Evolutionary conservation across 2,329 filamentous ascomycete species (phyloP), one percentile per base, ranked within the genome.

Genomic region (Mycocentrospora acerina): DNA sequence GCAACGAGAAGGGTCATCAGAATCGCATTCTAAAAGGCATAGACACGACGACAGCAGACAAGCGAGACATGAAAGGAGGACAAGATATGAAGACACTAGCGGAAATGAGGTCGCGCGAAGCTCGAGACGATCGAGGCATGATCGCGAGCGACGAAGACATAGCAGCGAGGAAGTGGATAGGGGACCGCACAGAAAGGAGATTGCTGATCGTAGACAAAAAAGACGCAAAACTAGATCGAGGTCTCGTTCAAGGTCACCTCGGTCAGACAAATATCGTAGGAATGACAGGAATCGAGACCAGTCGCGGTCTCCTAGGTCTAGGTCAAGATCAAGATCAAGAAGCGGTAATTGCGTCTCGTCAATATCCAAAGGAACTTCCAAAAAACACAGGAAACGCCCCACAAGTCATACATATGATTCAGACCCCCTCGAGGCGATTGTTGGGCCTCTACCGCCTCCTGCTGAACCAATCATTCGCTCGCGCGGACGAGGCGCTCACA

Each of bases 381-480:
- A 22, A 9, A 35, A 33, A 11, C 14, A 32, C 7, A 37, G 29
- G 24, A 45, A 24, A 33, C 50, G 40, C 19, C 44, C 56, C 12
- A 30, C 40, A 16, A 40, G 48, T 3, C 36, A 42, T 24, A 55
- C 40, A n/a, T 67, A 60, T 2, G 68, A 70, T 26, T 90, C 86
- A 0, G 88, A 94, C 60, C 83, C 87, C 1, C 70, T 90, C 3
- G 83, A 90, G 40, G 81, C 85, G 3, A 71, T 91, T 14, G 83
- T 95, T 24, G 90, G 90, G 0, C 89, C 89, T 14, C 66, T 72
- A 1, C 82, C 79, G 7, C 82, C 83, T 18, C 76, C 75, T 14
- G 69, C 68, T 4, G 49, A 60, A 24, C 56, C 61, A 22, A 48
- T 51, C 19, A 59, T 81, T 22, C 76, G 70, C 29, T 54, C 57